Evolutionary conservation across 352 stramenopile species (phyloP).

Genomic region (Phytophthora kernoviae): DNA sequence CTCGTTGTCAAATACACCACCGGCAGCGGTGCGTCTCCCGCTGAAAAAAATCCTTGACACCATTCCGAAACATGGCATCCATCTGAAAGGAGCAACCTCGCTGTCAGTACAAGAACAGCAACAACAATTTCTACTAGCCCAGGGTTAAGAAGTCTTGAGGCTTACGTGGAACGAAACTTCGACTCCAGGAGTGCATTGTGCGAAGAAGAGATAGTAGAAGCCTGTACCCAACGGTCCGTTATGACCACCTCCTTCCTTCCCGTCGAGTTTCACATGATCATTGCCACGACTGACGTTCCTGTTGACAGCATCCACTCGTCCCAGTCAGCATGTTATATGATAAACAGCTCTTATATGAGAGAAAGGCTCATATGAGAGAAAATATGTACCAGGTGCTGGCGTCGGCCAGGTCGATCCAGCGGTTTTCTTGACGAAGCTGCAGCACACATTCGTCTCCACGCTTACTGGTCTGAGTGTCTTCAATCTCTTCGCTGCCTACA

Average conservation of each 20-base stretch:
- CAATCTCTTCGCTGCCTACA: conserved; percentile 17
- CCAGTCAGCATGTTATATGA: conserved; percentile 20
- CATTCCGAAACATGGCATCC: conserved; percentile 83
- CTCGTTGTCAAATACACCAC: conserved; percentile 84
- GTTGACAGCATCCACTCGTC: too few relatives aligned
- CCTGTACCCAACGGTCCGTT: conserved; percentile 43
- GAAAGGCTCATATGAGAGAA: too few relatives aligned
- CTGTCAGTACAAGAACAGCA: conserved; percentile 3
- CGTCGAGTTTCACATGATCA: conserved; percentile 12
- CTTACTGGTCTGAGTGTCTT: conserved; percentile 10
- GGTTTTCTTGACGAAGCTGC: conserved; percentile 49
- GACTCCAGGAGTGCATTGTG: conserved; percentile 73
- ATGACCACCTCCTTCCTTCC: conserved; percentile 14
- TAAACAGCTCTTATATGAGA: conserved; percentile 2
- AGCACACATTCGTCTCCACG: conserved; percentile 48
- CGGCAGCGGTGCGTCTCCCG: conserved; percentile 83
- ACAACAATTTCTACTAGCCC: conserved; percentile 1
- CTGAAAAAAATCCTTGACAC: conserved; percentile 85
- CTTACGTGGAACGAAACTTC: conserved; percentile 89
- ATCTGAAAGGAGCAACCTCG: conserved; percentile 46
- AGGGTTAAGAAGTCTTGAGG: neutral
- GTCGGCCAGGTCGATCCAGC: conserved; percentile 69
- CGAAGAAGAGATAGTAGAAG: conserved; percentile 92
- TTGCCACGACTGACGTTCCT: conserved; percentile 51
- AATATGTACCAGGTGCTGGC: conserved; percentile 48